Evolutionary conservation across 2,329 filamentous ascomycete genomes (phyloP).

Genomic region (Domatiomyces catenatus): DNA sequence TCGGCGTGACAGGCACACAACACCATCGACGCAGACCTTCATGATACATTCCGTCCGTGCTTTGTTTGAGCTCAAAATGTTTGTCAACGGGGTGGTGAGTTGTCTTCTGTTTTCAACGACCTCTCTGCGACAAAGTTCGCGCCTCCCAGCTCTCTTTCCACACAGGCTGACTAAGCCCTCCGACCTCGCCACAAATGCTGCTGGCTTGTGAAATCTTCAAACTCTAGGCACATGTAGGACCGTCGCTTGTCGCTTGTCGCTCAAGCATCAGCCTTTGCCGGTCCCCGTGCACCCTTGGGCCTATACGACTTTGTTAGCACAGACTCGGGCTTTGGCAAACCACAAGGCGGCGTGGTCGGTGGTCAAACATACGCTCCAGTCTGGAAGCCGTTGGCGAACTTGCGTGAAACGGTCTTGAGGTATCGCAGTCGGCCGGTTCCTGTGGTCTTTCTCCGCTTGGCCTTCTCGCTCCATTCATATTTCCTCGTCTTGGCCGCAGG

Average conservation of each 20-base stretch:
- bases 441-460: conserved; percentile 98
- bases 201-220: not conserved
- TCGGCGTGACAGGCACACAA: not conserved
- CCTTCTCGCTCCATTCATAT: conserved; percentile 99
- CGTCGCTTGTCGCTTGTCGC: not conserved
- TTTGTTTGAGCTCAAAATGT: not conserved
- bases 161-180: not conserved
- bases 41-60: not conserved
- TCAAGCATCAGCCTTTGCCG: conserved; percentile 29
- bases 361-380: conserved; percentile 38
- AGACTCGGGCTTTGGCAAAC: no score
- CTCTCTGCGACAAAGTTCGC: not conserved
- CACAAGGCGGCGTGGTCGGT: not conserved
- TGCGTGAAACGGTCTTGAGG: conserved; percentile 80
- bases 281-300: conserved; percentile 69
- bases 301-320: conserved; percentile 17
- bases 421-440: conserved; percentile 92
- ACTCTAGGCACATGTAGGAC: not conserved
- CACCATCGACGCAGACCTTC: not conserved
- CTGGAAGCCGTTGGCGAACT: conserved; percentile 98
- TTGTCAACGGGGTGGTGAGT: not conserved
- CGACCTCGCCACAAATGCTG: not conserved
- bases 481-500: conserved; percentile 93
- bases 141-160: not conserved
- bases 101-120: not conserved